These are phyloP conservation scores for Vigna nakashimae DNA, from an alignment of 306 rosid genomes.

Conservation along the genomic window DNA sequence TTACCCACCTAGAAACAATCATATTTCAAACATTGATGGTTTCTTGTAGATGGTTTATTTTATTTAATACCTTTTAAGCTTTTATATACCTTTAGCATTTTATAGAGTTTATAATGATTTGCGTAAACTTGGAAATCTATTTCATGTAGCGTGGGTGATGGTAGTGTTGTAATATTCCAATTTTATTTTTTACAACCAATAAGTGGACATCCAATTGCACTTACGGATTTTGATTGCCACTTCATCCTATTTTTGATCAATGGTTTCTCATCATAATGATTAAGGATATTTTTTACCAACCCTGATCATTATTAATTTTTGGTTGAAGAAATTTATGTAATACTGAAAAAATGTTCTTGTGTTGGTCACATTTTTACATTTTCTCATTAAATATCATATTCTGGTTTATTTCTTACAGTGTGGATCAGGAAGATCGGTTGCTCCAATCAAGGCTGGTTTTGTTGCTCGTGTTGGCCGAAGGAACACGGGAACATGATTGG, in stretches of 20 bases:
- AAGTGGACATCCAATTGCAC: too few species aligned
- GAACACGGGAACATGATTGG: constrained; percentile 69
- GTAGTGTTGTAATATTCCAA: too few species aligned
- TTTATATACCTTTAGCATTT: too few species aligned
- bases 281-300: neutral
- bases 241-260: neutral
- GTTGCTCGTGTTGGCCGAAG: constrained; percentile 98
- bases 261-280: neutral
- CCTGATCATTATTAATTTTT: neutral
- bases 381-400: neutral
- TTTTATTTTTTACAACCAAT: too few species aligned
- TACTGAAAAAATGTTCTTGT: neutral
- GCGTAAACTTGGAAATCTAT: too few species aligned
- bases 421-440: constrained; percentile 95
- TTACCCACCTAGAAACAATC: too few species aligned
- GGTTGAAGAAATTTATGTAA: neutral
- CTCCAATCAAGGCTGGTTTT: constrained; percentile 96
- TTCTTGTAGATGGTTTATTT: neutral
- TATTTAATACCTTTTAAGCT: neutral
- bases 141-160: too few species aligned
- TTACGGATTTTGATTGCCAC: neutral
- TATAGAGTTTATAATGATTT: too few species aligned
- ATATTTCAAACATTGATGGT: neutral
- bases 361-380: neutral
- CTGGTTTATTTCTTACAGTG: constrained; percentile 61